Conservation (phyloP, 2,329 filamentous ascomycete species). For the Penicillium freii region DNA sequence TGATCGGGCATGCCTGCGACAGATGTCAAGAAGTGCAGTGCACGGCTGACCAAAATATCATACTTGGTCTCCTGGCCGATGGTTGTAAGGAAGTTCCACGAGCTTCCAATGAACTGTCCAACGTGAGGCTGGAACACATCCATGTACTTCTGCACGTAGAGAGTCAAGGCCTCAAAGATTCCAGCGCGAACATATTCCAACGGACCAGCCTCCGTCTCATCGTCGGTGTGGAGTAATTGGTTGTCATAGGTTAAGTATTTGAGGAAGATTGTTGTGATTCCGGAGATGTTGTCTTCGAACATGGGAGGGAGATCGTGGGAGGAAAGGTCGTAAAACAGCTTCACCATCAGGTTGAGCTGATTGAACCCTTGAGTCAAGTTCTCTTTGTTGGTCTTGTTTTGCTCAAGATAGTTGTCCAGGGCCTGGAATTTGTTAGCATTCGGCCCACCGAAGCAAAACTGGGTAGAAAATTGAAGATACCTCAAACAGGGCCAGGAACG, state of each 20-base stretch:
- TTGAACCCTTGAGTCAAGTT: conserved; percentile 75
- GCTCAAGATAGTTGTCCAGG: conserved; percentile 60
- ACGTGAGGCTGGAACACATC: conserved; percentile 84
- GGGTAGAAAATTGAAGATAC: conserved; percentile 46
- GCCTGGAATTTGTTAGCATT: conserved; percentile 35
- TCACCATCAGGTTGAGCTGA: conserved; percentile 82
- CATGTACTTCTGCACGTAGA: conserved; percentile 93
- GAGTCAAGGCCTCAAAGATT: conserved; percentile 84
- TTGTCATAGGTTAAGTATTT: conserved; percentile 94
- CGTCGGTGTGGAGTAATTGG: conserved; percentile 74
- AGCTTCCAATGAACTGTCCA: conserved; percentile 79
- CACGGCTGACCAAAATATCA: conserved; percentile 90
- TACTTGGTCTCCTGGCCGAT: conserved; percentile 88
- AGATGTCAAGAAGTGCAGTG: conserved; percentile 88
- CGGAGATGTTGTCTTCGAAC: conserved; percentile 82
- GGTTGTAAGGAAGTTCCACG: conserved; percentile 86
- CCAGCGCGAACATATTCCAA: conserved; percentile 87
- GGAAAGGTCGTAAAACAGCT: conserved; percentile 94
- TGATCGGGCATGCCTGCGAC: conserved; percentile 77
- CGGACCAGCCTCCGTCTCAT: conserved; percentile 83
- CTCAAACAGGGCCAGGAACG: conserved; percentile 77
- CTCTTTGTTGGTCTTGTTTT: conserved; percentile 72
- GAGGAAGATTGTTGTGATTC: conserved; percentile 76
- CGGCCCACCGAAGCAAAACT: background rate
- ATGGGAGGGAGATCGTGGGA: conserved; percentile 93